Evolutionary conservation across 2,329 filamentous ascomycete genomes (phyloP).

Genomic region (Falciphora oryzae): DNA sequence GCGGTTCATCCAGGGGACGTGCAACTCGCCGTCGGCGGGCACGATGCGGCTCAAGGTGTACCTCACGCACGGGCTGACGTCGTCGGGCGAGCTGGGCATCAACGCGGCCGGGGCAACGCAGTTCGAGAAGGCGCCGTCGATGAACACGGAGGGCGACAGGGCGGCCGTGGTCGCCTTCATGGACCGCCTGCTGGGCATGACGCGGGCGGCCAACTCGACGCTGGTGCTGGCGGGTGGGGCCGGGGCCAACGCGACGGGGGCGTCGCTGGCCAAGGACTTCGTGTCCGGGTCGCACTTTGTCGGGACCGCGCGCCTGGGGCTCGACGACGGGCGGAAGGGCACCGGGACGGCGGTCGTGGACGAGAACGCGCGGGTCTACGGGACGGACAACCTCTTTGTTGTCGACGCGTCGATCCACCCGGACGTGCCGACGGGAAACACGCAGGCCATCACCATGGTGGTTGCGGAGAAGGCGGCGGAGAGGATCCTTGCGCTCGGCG

Average conservation of each 20-base stretch:
- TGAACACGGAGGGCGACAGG: slow-evolving; percentile 27
- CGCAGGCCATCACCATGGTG: slow-evolving; percentile 58
- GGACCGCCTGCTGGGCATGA: slow-evolving; percentile 21
- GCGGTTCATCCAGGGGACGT: slow-evolving; percentile 39
- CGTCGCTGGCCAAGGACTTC: slow-evolving; percentile 14
- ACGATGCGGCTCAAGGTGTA: slow-evolving; percentile 42
- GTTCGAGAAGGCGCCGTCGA: slow-evolving; percentile 31
- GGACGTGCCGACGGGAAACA: slow-evolving; percentile 63
- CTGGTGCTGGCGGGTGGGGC: slow-evolving; percentile 15
- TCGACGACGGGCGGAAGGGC: slow-evolving; percentile 44
- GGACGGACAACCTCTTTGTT: slow-evolving; percentile 62
- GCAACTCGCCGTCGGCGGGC: slow-evolving; percentile 34
- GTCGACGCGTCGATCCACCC: slow-evolving; percentile 66
- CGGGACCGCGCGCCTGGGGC: slow-evolving; percentile 56
- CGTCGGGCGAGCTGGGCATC: slow-evolving; percentile 37
- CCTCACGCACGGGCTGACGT: slow-evolving; percentile 44
- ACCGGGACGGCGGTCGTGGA: slow-evolving; percentile 57
- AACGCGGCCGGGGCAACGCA: slow-evolving; percentile 34
- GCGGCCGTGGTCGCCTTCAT: slow-evolving; percentile 24
- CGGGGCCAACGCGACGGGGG: slow-evolving; percentile 13
- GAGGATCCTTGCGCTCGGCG: slow-evolving; percentile 38
- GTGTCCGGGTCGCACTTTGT: slow-evolving; percentile 20
- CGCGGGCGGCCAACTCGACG: slow-evolving; percentile 20
- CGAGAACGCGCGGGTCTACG: slow-evolving; percentile 57
- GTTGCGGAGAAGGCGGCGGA: slow-evolving; percentile 56